These are phyloP conservation scores for Cytospora mali DNA, from an alignment of 2,329 filamentous ascomycete genomes.

Conservation along the genomic window DNA sequence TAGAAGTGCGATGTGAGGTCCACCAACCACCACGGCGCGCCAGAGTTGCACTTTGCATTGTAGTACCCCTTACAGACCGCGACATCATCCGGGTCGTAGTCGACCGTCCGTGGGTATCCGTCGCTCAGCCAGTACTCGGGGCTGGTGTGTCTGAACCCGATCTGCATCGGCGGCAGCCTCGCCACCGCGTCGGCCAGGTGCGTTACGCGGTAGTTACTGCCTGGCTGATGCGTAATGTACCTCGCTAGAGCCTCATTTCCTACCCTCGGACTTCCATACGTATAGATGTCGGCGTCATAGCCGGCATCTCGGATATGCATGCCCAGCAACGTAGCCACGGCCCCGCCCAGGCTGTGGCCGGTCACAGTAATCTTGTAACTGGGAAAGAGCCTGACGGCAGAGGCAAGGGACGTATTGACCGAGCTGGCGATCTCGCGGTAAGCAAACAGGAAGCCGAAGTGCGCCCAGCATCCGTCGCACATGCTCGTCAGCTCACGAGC, in stretches of 20 bases:
- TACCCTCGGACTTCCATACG: constrained; percentile 68
- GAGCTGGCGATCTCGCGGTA: constrained; percentile 55
- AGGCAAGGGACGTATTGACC: constrained; percentile 47
- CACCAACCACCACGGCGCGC: constrained; percentile 18
- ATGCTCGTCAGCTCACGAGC: constrained; percentile 39
- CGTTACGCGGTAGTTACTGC: constrained; percentile 63
- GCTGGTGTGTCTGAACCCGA: constrained; percentile 65
- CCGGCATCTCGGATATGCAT: constrained; percentile 56
- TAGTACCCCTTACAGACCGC: constrained; percentile 12
- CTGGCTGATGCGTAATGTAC: constrained; percentile 54
- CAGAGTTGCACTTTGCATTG: constrained; percentile 10
- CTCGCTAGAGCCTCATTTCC: constrained; percentile 60
- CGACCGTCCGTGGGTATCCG: not conserved
- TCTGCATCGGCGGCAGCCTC: constrained; percentile 61
- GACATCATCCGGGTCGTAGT: constrained; percentile 17
- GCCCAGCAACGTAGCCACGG: constrained; percentile 62
- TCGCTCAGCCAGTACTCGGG: constrained; percentile 67
- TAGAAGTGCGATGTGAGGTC: constrained; percentile 16
- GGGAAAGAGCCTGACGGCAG: constrained; percentile 51
- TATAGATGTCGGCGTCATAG: constrained; percentile 59
- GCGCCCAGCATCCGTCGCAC: constrained; percentile 51
- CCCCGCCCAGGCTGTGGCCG: constrained; percentile 71
- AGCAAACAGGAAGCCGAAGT: constrained; percentile 60
- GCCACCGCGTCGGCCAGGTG: constrained; percentile 69
- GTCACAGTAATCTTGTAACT: constrained; percentile 57